These are phyloP conservation scores for Cerioporus squamosus DNA, from an alignment of 1,284 basidiomycete genomes.

Conservation along the genomic window DNA sequence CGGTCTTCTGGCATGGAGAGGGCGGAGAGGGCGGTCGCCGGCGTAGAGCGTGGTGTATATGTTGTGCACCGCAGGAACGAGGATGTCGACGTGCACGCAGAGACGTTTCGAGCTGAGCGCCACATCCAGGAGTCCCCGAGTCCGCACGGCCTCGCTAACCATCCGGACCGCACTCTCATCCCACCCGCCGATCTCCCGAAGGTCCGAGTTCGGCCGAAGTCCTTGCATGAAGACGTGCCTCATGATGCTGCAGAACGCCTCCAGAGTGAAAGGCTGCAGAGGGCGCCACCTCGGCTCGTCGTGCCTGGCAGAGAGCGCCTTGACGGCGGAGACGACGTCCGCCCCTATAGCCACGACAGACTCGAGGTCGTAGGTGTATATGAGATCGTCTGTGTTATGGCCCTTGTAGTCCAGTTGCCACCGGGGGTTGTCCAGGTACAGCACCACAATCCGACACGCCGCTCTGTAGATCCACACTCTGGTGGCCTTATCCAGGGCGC, in stretches of 20 bases:
- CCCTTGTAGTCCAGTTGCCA: background rate
- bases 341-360: too few species aligned
- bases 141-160: background rate
- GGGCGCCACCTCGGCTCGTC: background rate
- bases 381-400: background rate
- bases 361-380: background rate
- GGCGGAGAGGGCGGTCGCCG: background rate
- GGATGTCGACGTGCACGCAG: slow-evolving; percentile 1
- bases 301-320: background rate
- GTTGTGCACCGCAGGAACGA: background rate
- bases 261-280: background rate
- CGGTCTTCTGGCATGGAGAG: background rate
- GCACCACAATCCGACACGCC: background rate
- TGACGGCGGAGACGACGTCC: too few species aligned
- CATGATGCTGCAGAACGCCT: background rate
- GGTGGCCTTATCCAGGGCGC: background rate
- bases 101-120: background rate
- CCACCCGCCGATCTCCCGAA: background rate
- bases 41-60: background rate
- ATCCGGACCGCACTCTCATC: background rate
- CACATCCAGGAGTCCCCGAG: background rate
- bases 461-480: background rate
- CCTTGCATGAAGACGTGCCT: background rate
- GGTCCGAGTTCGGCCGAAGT: background rate
- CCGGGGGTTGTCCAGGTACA: background rate